Evolutionary conservation across 176 grass and related monocot genomes (phyloP).

Genomic region (Alopecurus myosuroides): DNA sequence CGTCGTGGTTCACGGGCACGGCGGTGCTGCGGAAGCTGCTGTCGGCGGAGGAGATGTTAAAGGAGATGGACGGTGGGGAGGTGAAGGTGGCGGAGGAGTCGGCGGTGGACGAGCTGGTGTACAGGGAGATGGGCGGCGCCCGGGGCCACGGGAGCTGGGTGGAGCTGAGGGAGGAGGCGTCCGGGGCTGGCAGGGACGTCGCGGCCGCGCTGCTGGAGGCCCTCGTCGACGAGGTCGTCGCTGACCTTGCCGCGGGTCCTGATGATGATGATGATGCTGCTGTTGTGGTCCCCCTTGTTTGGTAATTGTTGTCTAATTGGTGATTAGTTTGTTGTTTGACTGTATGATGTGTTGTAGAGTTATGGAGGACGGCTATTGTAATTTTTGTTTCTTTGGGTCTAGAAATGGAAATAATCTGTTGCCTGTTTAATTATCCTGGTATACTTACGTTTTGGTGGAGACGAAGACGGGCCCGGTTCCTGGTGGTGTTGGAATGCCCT

Average conservation of each 20-base stretch:
- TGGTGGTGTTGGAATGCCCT: background rate
- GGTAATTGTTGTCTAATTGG: background rate
- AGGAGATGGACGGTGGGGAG: conserved; percentile 46
- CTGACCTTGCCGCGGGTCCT: conserved; percentile 19
- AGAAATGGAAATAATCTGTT: background rate
- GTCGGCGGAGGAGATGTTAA: conserved; percentile 47
- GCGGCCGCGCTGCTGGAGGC: conserved; percentile 36
- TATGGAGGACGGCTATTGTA: background rate
- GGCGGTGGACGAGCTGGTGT: conserved; percentile 80
- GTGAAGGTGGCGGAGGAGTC: conserved; percentile 60
- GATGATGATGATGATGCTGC: background rate
- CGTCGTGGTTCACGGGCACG: conserved; percentile 64
- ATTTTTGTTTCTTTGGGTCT: background rate
- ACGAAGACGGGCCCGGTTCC: no score
- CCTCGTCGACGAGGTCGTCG: conserved; percentile 58
- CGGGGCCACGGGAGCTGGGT: conserved; percentile 78
- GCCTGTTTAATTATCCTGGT: background rate
- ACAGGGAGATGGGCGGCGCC: conserved; percentile 75
- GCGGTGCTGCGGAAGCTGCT: conserved; percentile 42
- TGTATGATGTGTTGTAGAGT: background rate
- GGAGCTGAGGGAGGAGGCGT: conserved; percentile 71
- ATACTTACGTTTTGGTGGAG: background rate
- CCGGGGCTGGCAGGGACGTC: conserved; percentile 55
- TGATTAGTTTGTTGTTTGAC: background rate
- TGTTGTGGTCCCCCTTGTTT: background rate